Base-by-base conservation (phyloP, 306 rosid genomes). In the Quercus bicolor region DNA sequence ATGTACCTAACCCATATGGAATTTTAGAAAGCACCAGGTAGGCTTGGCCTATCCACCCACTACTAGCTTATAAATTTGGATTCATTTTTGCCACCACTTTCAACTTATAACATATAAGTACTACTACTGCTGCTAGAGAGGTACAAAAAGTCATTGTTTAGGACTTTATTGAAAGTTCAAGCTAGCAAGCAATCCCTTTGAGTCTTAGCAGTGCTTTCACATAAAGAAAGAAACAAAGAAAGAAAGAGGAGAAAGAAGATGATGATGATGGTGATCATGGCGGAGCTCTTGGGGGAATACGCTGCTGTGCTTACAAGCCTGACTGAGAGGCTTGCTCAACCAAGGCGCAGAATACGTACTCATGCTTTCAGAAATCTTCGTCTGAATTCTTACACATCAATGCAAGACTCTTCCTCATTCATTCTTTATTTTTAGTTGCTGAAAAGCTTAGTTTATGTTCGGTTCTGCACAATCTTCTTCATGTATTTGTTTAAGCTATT, bases 231-330 rank as follows among this genome's bases (percentile, higher is more conserved):
- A 73, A 12, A 48, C 5, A 48, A 12, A 5, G 12, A 68, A 56
- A 15, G 15, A 80, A 48, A 48, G 53, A 21, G 74, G 12, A 40
- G 45, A 1, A 26, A 75, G 59, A 86, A 84, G 83, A 91, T 92
- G 97, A 87, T 90, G 73, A 85, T 85, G 91, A 90, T 85, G 79
- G 91, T 78, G 75, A 56, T 72, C 1, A 76, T 85, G 81, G 86
- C 91, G 37, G 86, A 87, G 88, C 83, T 92, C 48, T 72, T 92
- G 21, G 86, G 72, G n/a, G 87, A 83, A 52, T 89, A 88, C 82
- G 85, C 87, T 0, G 83, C 83, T 31, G 85, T 60, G 53, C 73
- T 92, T 62, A 83, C 83, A 24, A 83, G 86, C 29, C 82, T 76
- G 24, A 82, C 86, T 12, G 84, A 85, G 74, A 81, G 79, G 23